Conservation (phyloP, 2,329 filamentous ascomycete species). For the Chrysoporthe puriensis region DNA sequence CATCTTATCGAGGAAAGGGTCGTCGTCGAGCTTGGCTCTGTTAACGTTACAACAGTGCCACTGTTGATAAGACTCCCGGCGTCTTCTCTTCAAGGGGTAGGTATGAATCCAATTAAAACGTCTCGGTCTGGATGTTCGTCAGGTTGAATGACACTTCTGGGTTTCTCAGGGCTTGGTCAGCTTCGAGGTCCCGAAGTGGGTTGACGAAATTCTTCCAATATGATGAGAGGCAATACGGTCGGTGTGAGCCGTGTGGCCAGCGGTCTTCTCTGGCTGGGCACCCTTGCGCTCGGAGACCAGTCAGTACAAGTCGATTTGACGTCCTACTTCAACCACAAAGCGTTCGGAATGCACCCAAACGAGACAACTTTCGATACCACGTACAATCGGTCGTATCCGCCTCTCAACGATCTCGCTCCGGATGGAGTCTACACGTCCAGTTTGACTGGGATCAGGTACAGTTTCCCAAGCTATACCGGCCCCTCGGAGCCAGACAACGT, state of each 20-base stretch:
- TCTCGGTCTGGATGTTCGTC: not conserved
- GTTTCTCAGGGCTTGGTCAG: not conserved
- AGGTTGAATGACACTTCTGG: not conserved
- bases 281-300: slow-evolving; percentile 16
- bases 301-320: slow-evolving; percentile 40
- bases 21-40: not conserved
- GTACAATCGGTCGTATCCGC: slow-evolving; percentile 46
- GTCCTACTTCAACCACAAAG: slow-evolving; percentile 51
- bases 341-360: slow-evolving; percentile 47
- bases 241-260: not conserved
- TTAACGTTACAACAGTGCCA: not conserved
- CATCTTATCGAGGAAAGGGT: not conserved
- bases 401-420: slow-evolving; percentile 33
- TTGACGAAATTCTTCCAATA: not conserved
- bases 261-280: slow-evolving; percentile 14
- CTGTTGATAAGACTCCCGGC: not conserved
- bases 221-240: not conserved
- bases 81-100: not conserved
- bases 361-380: slow-evolving; percentile 50
- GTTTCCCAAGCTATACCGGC: slow-evolving; percentile 47
- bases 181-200: not conserved
- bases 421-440: slow-evolving; percentile 42
- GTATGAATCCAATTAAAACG: not conserved
- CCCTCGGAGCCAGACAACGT: slow-evolving; percentile 45
- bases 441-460: slow-evolving; percentile 46